These are phyloP conservation scores for Saccharomyces hybrid DNA, from an alignment of 1,139 yeast genomes.

Conservation along the genomic window DNA sequence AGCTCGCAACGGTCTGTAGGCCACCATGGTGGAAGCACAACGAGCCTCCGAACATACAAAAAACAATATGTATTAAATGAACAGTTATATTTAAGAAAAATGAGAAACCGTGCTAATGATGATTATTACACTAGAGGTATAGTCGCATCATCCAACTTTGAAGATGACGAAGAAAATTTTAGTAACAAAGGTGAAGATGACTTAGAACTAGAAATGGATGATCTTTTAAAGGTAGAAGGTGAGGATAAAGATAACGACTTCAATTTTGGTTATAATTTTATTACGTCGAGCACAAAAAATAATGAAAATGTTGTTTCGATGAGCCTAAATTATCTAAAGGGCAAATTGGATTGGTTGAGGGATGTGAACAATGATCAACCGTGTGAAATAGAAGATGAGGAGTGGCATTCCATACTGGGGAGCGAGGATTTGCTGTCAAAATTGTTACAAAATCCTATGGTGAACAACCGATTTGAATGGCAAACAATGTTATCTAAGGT, in stretches of 20 bases:
- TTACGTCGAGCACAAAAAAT: conserved; percentile 16
- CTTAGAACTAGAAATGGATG: conserved; percentile 28
- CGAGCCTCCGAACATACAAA: conserved; percentile 21
- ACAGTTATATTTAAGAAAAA: conserved; percentile 55
- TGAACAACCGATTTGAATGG: conserved; percentile 87
- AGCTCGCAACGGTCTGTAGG: neutral
- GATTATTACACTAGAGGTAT: conserved; percentile 66
- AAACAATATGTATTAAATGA: conserved; percentile 48
- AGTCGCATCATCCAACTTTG: conserved; percentile 24
- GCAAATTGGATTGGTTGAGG: conserved; percentile 26
- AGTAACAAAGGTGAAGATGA: conserved; percentile 21
- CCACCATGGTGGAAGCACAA: conserved; percentile 5
- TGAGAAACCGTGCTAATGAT: conserved; percentile 56
- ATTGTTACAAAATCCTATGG: conserved; percentile 45
- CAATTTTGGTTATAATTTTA: conserved; percentile 20
- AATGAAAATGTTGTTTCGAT: conserved; percentile 22
- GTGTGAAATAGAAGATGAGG: neutral
- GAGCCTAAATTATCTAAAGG: conserved; percentile 23
- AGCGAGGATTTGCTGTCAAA: conserved; percentile 14
- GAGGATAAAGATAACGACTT: conserved; percentile 13
- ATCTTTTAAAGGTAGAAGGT: conserved; percentile 18
- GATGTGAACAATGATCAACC: conserved; percentile 10
- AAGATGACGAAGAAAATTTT: conserved; percentile 18
- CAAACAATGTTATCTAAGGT: conserved; percentile 89
- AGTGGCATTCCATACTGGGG: conserved; percentile 8